Evolutionary conservation across 2,329 filamentous ascomycete species (phyloP).

Genomic region (Epichloe baconii): DNA sequence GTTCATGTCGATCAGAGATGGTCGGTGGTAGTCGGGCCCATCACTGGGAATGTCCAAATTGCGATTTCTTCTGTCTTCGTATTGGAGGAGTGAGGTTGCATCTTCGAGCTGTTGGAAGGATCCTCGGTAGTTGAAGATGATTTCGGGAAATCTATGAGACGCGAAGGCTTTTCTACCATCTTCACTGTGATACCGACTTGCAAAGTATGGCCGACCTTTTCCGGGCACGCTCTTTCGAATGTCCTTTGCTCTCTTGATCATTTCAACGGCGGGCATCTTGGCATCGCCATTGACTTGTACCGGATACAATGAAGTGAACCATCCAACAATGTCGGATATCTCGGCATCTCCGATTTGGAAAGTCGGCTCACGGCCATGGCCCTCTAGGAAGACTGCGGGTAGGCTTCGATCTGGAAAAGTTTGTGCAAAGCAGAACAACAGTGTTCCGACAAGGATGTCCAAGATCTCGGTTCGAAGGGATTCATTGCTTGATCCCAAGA

Average conservation of each 20-base stretch:
- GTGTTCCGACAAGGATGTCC: constrained; percentile 24
- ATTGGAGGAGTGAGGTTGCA: too few species aligned
- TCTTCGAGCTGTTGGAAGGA: too few species aligned
- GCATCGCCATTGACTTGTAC: constrained; percentile 10
- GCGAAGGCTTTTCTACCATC: too few species aligned
- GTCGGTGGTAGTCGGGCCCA: too few species aligned
- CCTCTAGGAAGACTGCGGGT: constrained; percentile 26
- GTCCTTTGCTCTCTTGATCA: constrained; percentile 20
- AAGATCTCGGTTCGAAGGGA: constrained; percentile 22
- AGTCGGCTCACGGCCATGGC: constrained; percentile 25
- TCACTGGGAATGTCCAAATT: too few species aligned
- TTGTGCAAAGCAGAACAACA: constrained; percentile 20
- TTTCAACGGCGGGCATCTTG: constrained; percentile 2
- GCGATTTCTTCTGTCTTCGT: too few species aligned
- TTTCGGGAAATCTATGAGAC: too few species aligned
- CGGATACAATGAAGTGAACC: constrained; percentile 31
- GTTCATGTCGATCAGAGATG: too few species aligned
- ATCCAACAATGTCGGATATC: constrained; percentile 28
- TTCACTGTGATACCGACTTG: constrained; percentile 10
- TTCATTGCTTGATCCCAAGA: constrained; percentile 15
- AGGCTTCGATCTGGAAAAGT: constrained; percentile 21
- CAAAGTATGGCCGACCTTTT: constrained; percentile 27
- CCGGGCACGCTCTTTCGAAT: constrained; percentile 18
- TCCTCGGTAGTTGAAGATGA: too few species aligned
- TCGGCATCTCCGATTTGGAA: constrained; percentile 14